Evolutionary conservation across 345 rosid species (phyloP).

Genomic region (Lenwebbia sp.): DNA sequence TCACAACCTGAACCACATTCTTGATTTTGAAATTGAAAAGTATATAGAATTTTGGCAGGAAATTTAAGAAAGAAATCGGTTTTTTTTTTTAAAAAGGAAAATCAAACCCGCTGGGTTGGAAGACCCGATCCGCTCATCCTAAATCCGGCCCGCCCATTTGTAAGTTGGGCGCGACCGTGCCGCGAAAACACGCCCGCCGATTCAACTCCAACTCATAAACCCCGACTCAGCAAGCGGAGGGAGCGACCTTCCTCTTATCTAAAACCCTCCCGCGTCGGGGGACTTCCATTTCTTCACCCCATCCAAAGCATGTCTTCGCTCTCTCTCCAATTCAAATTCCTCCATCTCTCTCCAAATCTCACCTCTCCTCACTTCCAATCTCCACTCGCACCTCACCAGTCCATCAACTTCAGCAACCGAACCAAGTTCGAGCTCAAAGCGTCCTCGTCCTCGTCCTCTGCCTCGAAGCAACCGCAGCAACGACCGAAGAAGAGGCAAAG

Average conservation of each 20-base stretch:
- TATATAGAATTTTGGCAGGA: not conserved
- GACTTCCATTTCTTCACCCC: not conserved
- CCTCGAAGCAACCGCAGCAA: constrained; percentile 21
- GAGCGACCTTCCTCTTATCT: constrained; percentile 6
- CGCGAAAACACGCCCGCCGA: not conserved
- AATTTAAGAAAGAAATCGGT: not conserved
- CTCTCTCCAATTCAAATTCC: constrained; percentile 8
- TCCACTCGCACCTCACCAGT: constrained; percentile 2
- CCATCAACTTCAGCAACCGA: not conserved
- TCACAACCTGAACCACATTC: not conserved
- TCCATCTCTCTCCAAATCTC: constrained; percentile 9
- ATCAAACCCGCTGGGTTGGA: not conserved
- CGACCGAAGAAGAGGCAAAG: constrained; percentile 24
- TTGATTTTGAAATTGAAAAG: fast-evolving
- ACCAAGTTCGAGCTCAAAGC: not conserved
- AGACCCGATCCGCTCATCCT: not conserved
- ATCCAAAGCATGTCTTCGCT: constrained; percentile 16
- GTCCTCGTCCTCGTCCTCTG: not conserved
- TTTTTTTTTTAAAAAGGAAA: not conserved
- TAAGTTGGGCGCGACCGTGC: not conserved
- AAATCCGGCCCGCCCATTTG: not conserved
- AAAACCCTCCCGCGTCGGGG: constrained; percentile 7
- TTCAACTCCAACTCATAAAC: constrained; percentile 12
- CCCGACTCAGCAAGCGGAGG: not conserved
- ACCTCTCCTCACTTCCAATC: constrained; percentile 1